A percentile compares a stretch with the other conserved stretches of the same genome.
phyloP scores from a whole-genome alignment of 2,329 filamentous ascomycete genomes.

The Phaeosphaeriaceae sp. region DNA sequence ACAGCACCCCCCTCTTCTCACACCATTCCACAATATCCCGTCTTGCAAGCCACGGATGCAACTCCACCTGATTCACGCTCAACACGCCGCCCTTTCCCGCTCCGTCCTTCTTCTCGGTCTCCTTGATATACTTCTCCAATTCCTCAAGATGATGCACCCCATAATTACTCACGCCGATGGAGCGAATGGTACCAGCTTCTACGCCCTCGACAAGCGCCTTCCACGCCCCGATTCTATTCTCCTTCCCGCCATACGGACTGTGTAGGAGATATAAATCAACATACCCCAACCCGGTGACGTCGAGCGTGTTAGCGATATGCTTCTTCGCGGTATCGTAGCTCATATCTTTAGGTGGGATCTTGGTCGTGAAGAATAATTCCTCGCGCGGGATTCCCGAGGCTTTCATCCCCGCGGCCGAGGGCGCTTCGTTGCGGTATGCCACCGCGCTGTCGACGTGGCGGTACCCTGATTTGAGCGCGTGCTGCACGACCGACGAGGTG shows the following conservation, averaged over 20 bases:
- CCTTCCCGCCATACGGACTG: conserved; percentile 60
- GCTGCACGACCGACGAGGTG: conserved; percentile 64
- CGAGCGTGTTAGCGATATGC: conserved; percentile 58
- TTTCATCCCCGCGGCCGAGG: conserved; percentile 70
- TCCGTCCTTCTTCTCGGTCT: conserved; percentile 69
- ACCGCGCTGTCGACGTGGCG: conserved; percentile 70
- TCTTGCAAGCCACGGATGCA: conserved; percentile 88
- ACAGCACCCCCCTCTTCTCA: conserved; percentile 57
- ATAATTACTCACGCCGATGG: conserved; percentile 63
- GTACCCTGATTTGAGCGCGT: conserved; percentile 67
- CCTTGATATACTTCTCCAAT: conserved; percentile 61
- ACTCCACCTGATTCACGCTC: conserved; percentile 80
- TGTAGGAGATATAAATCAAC: conserved; percentile 70
- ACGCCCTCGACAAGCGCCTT: conserved; percentile 62
- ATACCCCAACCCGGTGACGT: conserved; percentile 68
- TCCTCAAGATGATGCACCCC: conserved; percentile 64
- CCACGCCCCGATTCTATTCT: conserved; percentile 60
- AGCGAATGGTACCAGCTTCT: conserved; percentile 58
- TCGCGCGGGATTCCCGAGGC: conserved; percentile 62
- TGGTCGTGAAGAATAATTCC: conserved; percentile 75
- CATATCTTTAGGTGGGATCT: conserved; percentile 67
- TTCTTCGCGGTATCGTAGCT: conserved; percentile 68
- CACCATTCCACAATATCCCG: conserved; percentile 83
- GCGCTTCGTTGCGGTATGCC: conserved; percentile 71
- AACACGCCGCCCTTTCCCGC: conserved; percentile 73